Conservation (phyloP, 257 asterid species). For the Fraxinus excelsior region DNA sequence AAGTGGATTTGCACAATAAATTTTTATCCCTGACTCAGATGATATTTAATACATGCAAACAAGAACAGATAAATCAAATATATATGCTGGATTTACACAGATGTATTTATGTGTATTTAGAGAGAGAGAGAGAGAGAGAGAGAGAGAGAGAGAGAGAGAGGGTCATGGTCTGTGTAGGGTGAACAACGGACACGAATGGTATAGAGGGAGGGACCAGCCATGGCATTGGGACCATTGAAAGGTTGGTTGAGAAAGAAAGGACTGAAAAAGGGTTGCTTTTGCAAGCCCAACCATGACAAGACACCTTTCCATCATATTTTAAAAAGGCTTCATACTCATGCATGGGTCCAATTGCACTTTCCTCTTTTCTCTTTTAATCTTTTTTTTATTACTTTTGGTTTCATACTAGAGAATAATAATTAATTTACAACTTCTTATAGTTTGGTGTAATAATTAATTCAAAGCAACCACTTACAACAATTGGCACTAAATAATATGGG, state of each 20-base stretch:
- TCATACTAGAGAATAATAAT: too few relatives aligned
- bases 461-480: too few relatives aligned
- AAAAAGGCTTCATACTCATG: not conserved
- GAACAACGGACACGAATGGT: conserved; percentile 61
- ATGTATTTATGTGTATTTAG: not conserved
- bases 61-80: too few relatives aligned
- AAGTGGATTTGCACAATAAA: conserved; percentile 40
- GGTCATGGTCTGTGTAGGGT: conserved; percentile 63
- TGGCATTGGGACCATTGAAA: conserved; percentile 56
- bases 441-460: too few relatives aligned
- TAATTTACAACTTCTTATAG: too few relatives aligned
- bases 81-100: too few relatives aligned
- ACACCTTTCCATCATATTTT: conserved; percentile 39
- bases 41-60: conserved; percentile 29
- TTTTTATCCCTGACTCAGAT: conserved; percentile 35
- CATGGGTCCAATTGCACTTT: conserved; percentile 27
- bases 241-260: conserved; percentile 34
- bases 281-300: conserved; percentile 33
- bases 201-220: conserved; percentile 7
- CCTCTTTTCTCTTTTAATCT: not conserved
- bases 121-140: conserved; percentile 8
- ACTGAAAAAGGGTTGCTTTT: conserved; percentile 28
- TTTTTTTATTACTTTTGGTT: not conserved
- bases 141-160: conserved; percentile 9
- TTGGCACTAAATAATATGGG: too few relatives aligned